Base-by-base conservation (phyloP, 2,329 filamentous ascomycete genomes). In the Fusarium fracticaudum region DNA sequence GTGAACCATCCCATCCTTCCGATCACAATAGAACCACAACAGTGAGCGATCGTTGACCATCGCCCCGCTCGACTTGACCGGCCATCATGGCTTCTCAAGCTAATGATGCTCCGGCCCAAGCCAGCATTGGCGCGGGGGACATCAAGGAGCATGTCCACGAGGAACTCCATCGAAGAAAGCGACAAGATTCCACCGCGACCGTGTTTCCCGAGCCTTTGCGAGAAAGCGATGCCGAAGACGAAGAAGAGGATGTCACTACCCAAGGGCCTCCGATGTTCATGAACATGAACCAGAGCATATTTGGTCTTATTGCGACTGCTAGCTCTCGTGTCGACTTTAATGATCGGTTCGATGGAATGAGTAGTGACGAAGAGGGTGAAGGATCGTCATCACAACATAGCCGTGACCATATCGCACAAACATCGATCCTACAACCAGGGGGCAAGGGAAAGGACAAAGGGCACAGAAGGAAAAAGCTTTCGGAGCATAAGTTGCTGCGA, bases 261-360 rank as follows among this genome's bases (percentile, higher is more conserved):
- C 84, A 86, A 64, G 84, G 83, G 43, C 83, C 85, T 20, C 84
- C 86, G 72, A 85, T 88, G 81, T 87, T 88, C 67, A 86, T 90
- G 83, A 94, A 95, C 79, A 94, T 97, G 91, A 96, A 98, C 82
- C 95, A 98, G 86, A 97, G 94, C 74, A 92, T 98, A 63, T 97
- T 98, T 81, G 95, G 94, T 61, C 90, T 98, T 84, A 95, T 98
- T 75, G 94, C 95, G 12, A 94, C 94, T 22, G 94, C 94, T 43
- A 94, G 95, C 12, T 95, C 94, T 37, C 91, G 91, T 67, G 91
- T 93, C 59, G 93, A 97, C 83, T 95, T 97, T 79, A 92, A 94
- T 81, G 89, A 93, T 67, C 90, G 93, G 43, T 96, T 96, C 81
- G 93, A 95, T 79, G 92, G 85, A 57, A 87, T 93, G 74, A 95